Conservation (phyloP, 345 rosid genomes). For the Lumnitzera littorea region DNA sequence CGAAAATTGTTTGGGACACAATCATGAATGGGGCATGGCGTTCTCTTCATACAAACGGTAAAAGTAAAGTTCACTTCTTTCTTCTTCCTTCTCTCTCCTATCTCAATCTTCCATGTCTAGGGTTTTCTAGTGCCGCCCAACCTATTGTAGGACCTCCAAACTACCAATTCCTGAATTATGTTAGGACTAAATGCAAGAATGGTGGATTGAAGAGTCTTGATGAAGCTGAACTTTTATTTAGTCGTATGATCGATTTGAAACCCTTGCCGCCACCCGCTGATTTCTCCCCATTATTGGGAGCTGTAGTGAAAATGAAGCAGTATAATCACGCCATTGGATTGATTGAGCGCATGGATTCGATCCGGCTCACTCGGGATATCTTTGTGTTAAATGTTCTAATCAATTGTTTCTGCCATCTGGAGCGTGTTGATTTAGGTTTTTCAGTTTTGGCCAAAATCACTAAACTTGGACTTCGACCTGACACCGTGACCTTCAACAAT, state of each 20-base stretch:
- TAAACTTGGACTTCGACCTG: not conserved
- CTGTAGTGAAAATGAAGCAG: slow-evolving; percentile 3
- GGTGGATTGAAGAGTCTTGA: too few species aligned
- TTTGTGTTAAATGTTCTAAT: not conserved
- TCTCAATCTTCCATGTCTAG: too few species aligned
- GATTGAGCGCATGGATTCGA: not conserved
- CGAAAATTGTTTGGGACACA: too few species aligned
- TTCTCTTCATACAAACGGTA: too few species aligned
- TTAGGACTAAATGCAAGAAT: too few species aligned
- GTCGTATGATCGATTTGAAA: too few species aligned
- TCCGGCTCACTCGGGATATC: not conserved
- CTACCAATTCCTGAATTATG: not conserved
- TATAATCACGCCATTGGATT: not conserved
- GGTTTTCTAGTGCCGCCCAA: too few species aligned
- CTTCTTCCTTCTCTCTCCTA: too few species aligned
- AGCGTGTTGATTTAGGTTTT: not conserved
- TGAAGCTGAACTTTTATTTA: too few species aligned
- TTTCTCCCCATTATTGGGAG: slow-evolving; percentile 4
- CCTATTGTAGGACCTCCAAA: too few species aligned
- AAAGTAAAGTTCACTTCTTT: too few species aligned
- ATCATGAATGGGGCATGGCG: too few species aligned
- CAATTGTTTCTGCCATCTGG: slow-evolving; percentile 7
- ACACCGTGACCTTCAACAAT: not conserved
- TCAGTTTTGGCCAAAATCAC: not conserved
- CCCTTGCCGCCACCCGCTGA: not conserved